Evolutionary conservation across 768 basidiomycete genomes (phyloP), one percentile per base, ranked within the genome.

Genomic region (Obba rivulosa): DNA sequence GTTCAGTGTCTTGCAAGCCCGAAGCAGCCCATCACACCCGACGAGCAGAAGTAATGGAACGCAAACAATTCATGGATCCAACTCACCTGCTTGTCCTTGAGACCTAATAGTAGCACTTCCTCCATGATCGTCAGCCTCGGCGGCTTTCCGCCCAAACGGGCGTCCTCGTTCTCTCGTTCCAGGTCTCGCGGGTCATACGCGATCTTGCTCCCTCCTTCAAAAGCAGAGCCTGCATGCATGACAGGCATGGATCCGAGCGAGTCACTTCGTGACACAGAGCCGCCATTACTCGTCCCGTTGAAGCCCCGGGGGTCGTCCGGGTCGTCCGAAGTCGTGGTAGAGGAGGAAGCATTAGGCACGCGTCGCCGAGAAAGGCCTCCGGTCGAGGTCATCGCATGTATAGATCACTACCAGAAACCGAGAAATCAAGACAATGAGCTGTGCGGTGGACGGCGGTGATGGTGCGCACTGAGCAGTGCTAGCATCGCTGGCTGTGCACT

Each of bases 51-150:
- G 7, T 13, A 31, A 31, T 13, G 28, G 7, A 31, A 7, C 28
- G 5, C 28, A 31, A 13, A 5, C 5, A 39, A 39, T 17, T 7
- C 5, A n/a, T 5, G 16, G 20, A 5, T 5, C 16, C 37, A 21
- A 52, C 59, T 39, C 58, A 92, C 92, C 73, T 95, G 92, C 63
- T 93, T 94, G 70, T 98, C 96, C 66, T 98, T 97, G 49, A 99
- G 71, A 3, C 96, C 96, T 11, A 99, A 69, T 48, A 99, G 67
- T 52, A 98, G 71, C 5, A 99, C 84, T 72, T 99, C 96, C 71
- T 99, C 96, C 88, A 98, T 89, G 48, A 99, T 77, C 21, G 96
- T 99, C 57, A 99, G 71, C 49, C 75, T 75, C 2, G 96, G 96
- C 66, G 86, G 77, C 66, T 78, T 82, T 17, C 85, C 87, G 3